Conservation (phyloP, 2,329 filamentous ascomycete genomes). For the Fusarium staphyleae region DNA sequence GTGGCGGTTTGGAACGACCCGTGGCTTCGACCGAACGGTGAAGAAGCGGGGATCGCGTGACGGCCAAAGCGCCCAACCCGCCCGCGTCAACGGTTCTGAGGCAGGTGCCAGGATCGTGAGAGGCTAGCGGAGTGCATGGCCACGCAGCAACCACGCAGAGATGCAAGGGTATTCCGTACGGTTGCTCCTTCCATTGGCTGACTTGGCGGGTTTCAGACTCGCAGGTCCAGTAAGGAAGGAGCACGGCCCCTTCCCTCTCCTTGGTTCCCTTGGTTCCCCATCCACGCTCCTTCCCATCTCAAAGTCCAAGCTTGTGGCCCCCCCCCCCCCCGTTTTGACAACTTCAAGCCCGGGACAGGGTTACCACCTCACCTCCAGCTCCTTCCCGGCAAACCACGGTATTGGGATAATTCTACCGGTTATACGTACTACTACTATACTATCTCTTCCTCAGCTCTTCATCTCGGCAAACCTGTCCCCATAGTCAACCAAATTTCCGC, state of each 20-base stretch:
- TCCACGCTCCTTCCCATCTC: conserved; percentile 7
- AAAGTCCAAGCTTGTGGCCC: conserved; percentile 4
- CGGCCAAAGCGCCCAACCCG: neutral
- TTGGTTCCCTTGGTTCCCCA: conserved; percentile 5
- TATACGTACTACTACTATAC: conserved; percentile 14
- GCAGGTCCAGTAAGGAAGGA: conserved; percentile 35
- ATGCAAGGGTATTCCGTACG: conserved; percentile 20
- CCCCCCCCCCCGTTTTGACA: conserved; percentile 31
- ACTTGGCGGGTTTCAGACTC: conserved; percentile 31
- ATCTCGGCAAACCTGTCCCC: conserved; percentile 27
- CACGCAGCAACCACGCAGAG: neutral
- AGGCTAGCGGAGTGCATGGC: neutral
- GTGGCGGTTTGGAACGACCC: neutral
- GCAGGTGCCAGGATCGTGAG: conserved; percentile 2
- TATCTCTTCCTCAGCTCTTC: conserved; percentile 26
- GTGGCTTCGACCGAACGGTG: neutral
- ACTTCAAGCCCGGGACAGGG: conserved; percentile 31
- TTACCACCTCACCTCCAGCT: conserved; percentile 11
- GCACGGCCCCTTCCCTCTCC: conserved; percentile 28
- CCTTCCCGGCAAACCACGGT: conserved; percentile 19
- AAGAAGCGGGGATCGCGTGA: neutral
- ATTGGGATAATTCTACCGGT: conserved; percentile 30
- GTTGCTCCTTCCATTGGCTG: conserved; percentile 18
- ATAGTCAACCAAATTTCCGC: conserved; percentile 29
- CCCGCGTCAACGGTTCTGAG: conserved; percentile 5